Conservation (phyloP, 2,329 filamentous ascomycete species). For the Scleromitrula shiraiana region DNA sequence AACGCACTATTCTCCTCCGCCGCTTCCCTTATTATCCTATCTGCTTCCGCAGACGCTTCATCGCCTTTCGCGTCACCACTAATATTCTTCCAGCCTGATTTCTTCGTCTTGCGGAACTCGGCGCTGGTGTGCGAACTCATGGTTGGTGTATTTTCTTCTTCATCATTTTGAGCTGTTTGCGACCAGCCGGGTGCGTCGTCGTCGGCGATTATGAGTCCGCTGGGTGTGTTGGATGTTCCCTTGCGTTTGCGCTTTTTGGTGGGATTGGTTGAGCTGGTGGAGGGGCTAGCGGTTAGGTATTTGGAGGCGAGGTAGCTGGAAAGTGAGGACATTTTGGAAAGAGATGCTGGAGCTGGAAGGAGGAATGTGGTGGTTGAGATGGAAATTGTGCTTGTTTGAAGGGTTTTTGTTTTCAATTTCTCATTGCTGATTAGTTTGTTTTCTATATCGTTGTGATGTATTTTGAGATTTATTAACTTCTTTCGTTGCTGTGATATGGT, state of each 20-base stretch:
- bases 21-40: conserved; percentile 68
- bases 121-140: conserved; percentile 40
- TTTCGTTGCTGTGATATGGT: no score
- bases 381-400: not conserved
- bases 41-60: conserved; percentile 56
- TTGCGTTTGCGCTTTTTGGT: conserved; percentile 62
- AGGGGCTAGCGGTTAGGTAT: conserved; percentile 75
- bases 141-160: conserved; percentile 45
- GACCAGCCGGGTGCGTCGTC: conserved; percentile 43
- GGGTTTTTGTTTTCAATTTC: no score
- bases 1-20: conserved; percentile 57
- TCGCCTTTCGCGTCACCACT: conserved; percentile 29
- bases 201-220: conserved; percentile 56
- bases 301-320: conserved; percentile 84
- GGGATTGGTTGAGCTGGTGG: conserved; percentile 41
- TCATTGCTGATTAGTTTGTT: no score
- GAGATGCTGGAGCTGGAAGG: not conserved
- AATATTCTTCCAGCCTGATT: conserved; percentile 72
- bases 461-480: no score
- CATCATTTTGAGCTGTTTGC: conserved; percentile 36
- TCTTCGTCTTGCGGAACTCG: conserved; percentile 68
- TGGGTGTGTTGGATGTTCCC: conserved; percentile 32
- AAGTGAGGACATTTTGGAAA: conserved; percentile 51
- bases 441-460: no score
- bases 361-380: not conserved